Base-by-base conservation (phyloP, 345 rosid species). In the Populus tremula region DNA sequence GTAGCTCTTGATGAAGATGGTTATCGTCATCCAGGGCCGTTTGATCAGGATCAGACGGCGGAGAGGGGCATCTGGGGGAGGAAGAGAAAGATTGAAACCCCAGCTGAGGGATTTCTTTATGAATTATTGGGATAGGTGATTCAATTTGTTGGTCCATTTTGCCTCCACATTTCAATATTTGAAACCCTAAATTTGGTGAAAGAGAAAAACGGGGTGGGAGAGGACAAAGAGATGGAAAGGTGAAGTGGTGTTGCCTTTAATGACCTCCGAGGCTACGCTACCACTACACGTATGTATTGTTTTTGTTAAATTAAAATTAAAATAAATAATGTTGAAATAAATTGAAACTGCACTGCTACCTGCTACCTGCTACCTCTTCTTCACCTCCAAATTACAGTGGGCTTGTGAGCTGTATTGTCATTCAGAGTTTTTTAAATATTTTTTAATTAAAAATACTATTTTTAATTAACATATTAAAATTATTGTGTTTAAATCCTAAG, bases 141-240 rank as follows among this genome's bases (percentile, higher is more conserved):
- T 70, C 69, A 41, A 53, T 16, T 27, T 41, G 36, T 16, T 45
- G 25, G 20, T 69, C 81, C 82, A 78, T 75, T 74, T 43, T 31
- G 59, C 75, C 45, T 73, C 33, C 75, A 70, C 84, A 78, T 82
- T 74, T 70, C 79, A 78, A 77, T 68, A 33, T 41, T 39, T 23
- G 9, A 31, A 78, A 78, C 66, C 82, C 85, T 81, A 74, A 78
- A 66, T 53, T 69, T 16, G 4, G n/a, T 39, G 35, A 38, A 61
- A 29, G 53, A 25, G 66, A 4, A 35, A 35, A 29, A 61, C 17
- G n/a, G 31, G n/a, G 35, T 25, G 67, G 31, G 50, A 50, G 45
- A 23, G 70, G 33, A 67, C 50, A 54, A 27, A 27, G 5, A 56
- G 27, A 13, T 18, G 39, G 3, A 56, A 43, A 66, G 33, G 18